phyloP scores from a whole-genome alignment of 345 rosid genomes.

The Pistacia vera region DNA sequence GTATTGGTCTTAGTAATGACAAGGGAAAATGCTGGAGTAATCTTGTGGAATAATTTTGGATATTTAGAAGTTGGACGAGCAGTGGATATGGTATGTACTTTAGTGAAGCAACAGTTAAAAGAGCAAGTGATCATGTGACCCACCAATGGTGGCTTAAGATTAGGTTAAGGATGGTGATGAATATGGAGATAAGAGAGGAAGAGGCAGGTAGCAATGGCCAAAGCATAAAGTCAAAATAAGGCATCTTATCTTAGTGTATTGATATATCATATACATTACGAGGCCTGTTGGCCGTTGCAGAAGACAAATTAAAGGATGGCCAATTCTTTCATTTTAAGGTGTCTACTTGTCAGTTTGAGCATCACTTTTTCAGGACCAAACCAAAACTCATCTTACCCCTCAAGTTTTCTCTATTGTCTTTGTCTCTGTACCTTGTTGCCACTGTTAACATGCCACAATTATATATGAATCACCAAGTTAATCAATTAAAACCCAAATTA shows the following conservation, averaged over 20 bases:
- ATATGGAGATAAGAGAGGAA: background rate
- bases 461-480: no score
- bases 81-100: background rate
- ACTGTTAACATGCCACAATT: background rate
- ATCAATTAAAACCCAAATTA: no score
- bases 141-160: constrained; percentile 7
- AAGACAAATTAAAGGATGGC: constrained; percentile 14
- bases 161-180: constrained; percentile 22
- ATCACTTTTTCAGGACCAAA: constrained; percentile 24
- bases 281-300: constrained; percentile 6
- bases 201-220: constrained; percentile 8
- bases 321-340: constrained; percentile 26
- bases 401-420: background rate
- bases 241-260: constrained; percentile 30
- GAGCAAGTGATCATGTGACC: background rate
- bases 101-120: background rate
- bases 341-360: constrained; percentile 26
- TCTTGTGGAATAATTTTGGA: background rate
- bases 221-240: constrained; percentile 17
- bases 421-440: background rate
- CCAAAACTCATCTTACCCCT: constrained; percentile 25
- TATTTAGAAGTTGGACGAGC: background rate
- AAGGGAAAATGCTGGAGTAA: background rate
- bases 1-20: no score
- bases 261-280: background rate